Percentiles rank a stretch among this genome's conserved stretches.
Conservation (phyloP, 768 basidiomycete species). For the Psilocybe cyanescens region DNA sequence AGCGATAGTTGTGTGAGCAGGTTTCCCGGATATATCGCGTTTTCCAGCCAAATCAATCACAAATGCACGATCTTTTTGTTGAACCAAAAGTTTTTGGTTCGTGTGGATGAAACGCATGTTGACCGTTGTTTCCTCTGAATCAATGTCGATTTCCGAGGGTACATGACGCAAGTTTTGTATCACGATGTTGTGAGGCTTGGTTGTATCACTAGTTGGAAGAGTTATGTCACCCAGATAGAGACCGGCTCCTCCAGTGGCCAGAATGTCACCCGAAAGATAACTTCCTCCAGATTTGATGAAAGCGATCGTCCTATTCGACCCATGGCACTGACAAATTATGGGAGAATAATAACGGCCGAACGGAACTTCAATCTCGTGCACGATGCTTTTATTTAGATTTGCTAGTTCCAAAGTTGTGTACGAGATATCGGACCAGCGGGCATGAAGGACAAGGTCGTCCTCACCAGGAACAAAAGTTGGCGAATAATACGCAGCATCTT, state of each 20-base stretch:
- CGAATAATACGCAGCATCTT: conserved; percentile 61
- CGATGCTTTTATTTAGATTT: conserved; percentile 45
- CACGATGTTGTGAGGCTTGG: conserved; percentile 31
- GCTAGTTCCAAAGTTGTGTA: conserved; percentile 73
- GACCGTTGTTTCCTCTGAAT: conserved; percentile 37
- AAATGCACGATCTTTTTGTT: conserved; percentile 39
- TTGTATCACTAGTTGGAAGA: conserved; percentile 40
- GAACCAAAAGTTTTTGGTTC: conserved; percentile 59
- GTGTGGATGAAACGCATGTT: conserved; percentile 61
- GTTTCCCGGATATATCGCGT: conserved; percentile 50
- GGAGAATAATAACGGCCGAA: conserved; percentile 70
- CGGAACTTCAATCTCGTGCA: conserved; percentile 59
- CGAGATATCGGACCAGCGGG: conserved; percentile 66
- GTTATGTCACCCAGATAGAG: conserved; percentile 67
- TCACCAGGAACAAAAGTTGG: conserved; percentile 64
- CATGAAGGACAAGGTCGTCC: conserved; percentile 59
- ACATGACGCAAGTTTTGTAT: conserved; percentile 55
- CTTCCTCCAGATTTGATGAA: conserved; percentile 69
- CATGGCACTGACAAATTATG: conserved; percentile 50
- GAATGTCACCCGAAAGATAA: conserved; percentile 60
- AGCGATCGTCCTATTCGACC: conserved; percentile 51
- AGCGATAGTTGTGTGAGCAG: conserved; percentile 52
- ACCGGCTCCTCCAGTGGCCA: conserved; percentile 66
- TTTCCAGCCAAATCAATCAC: conserved; percentile 42
- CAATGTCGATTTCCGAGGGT: conserved; percentile 48